Percentiles rank a stretch among this genome's conserved stretches.
phyloP scores from a whole-genome alignment of 176 grass and related monocot species.

The Cocos nucifera region DNA sequence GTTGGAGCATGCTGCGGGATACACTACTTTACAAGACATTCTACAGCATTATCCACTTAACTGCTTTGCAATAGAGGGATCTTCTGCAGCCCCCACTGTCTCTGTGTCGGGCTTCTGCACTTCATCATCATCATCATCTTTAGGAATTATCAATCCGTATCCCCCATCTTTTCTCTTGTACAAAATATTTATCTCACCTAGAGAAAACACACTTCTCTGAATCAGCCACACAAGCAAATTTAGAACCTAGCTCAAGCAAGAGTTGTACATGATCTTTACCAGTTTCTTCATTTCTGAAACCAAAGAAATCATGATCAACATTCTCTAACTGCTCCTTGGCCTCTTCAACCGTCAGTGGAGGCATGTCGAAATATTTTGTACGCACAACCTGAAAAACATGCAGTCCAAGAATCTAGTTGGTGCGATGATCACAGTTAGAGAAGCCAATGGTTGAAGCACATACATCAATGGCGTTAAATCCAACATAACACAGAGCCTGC shows the following conservation, averaged over 20 bases:
- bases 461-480: too few species aligned
- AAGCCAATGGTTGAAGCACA: too few species aligned
- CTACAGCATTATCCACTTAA: neutral
- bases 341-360: slow-evolving; percentile 82
- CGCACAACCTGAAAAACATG: slow-evolving; percentile 54
- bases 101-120: slow-evolving; percentile 15
- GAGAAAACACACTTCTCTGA: neutral
- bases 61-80: neutral
- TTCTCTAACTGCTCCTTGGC: slow-evolving; percentile 70
- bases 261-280: slow-evolving; percentile 13
- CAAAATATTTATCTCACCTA: slow-evolving; percentile 76
- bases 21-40: neutral
- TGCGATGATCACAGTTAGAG: too few species aligned
- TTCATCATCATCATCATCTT: slow-evolving; percentile 45
- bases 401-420: neutral
- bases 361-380: slow-evolving; percentile 92
- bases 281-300: slow-evolving; percentile 73
- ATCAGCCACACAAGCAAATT: neutral
- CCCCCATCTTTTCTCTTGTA: slow-evolving; percentile 83
- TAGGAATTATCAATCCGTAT: slow-evolving; percentile 72
- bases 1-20: too few species aligned
- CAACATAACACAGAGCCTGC: too few species aligned
- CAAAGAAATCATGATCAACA: slow-evolving; percentile 81
- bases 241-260: neutral
- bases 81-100: neutral